phyloP scores from a whole-genome alignment of 345 rosid species.

The Populus tremula region DNA sequence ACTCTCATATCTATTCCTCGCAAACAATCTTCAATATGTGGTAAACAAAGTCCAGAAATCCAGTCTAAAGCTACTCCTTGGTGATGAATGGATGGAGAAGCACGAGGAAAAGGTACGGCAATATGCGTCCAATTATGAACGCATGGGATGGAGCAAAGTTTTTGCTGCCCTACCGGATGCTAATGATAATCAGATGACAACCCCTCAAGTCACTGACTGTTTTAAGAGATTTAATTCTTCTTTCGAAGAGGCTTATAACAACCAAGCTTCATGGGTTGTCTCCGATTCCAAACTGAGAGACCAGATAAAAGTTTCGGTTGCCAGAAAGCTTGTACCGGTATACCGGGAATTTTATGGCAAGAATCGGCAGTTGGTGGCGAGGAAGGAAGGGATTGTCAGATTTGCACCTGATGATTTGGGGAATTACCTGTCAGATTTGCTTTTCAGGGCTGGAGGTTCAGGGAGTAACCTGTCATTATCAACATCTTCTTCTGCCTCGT shows the following conservation, averaged over 20 bases:
- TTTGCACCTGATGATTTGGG: constrained; percentile 64
- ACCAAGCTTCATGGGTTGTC: constrained; percentile 58
- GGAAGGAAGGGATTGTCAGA: constrained; percentile 38
- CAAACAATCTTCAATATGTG: constrained; percentile 77
- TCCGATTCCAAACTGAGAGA: constrained; percentile 52
- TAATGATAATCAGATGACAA: constrained; percentile 28
- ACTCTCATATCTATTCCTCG: constrained; percentile 66
- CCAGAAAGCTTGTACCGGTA: constrained; percentile 38
- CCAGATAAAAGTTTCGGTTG: constrained; percentile 53
- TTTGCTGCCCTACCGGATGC: constrained; percentile 41
- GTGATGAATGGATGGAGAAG: constrained; percentile 58
- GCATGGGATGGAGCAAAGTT: constrained; percentile 63
- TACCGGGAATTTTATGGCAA: constrained; percentile 50
- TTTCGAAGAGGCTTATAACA: constrained; percentile 56
- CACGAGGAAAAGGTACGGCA: constrained; percentile 56
- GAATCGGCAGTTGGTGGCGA: constrained; percentile 21
- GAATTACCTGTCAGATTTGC: constrained; percentile 50
- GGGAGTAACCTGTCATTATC: constrained; percentile 39
- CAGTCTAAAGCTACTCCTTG: constrained; percentile 45
- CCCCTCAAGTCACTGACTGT: constrained; percentile 26
- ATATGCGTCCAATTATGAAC: constrained; percentile 60
- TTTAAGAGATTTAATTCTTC: constrained; percentile 52
- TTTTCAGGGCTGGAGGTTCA: constrained; percentile 33
- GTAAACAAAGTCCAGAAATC: constrained; percentile 59
- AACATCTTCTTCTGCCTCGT: constrained; percentile 12